These are phyloP conservation scores for Chaetomiaceae sp. DNA, from an alignment of 2,329 filamentous ascomycete genomes.

Conservation along the genomic window DNA sequence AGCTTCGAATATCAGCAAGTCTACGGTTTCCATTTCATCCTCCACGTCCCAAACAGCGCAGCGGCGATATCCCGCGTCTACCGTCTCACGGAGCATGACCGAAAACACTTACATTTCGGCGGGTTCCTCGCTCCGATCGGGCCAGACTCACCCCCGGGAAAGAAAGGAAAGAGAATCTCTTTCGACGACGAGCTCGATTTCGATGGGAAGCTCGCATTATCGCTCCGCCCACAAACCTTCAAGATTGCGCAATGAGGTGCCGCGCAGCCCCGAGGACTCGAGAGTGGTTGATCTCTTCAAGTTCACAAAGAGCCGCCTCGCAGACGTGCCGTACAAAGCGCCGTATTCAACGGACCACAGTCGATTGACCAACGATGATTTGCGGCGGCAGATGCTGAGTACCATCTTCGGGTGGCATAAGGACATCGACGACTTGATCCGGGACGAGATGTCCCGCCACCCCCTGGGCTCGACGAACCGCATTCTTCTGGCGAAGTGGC, in stretches of 20 bases:
- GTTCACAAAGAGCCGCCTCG: constrained; percentile 73
- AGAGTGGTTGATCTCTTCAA: constrained; percentile 78
- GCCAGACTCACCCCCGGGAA: constrained; percentile 26
- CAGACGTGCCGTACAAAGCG: constrained; percentile 76
- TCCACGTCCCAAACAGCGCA: constrained; percentile 48
- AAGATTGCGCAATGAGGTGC: constrained; percentile 72
- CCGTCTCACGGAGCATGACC: constrained; percentile 51
- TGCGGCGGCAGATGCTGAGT: constrained; percentile 84
- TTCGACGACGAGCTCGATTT: constrained; percentile 50
- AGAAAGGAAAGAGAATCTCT: constrained; percentile 47
- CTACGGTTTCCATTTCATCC: constrained; percentile 55
- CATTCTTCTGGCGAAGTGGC: constrained; percentile 86
- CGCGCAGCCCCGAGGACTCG: constrained; percentile 71
- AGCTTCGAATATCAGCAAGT: constrained; percentile 55
- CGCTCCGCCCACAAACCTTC: constrained; percentile 54
- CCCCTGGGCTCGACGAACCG: constrained; percentile 67
- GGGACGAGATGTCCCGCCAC: constrained; percentile 78
- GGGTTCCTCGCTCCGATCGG: constrained; percentile 53
- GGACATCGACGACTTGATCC: constrained; percentile 74
- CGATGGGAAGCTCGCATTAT: constrained; percentile 45
- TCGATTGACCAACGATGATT: constrained; percentile 68
- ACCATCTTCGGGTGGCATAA: constrained; percentile 94
- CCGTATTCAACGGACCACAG: constrained; percentile 54
- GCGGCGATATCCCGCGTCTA: constrained; percentile 43
- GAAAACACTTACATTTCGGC: constrained; percentile 67